A percentile compares a stretch with the other conserved stretches of the same genome.
Conservation (phyloP, 768 basidiomycete species). For the Lactifluus piperatus region DNA sequence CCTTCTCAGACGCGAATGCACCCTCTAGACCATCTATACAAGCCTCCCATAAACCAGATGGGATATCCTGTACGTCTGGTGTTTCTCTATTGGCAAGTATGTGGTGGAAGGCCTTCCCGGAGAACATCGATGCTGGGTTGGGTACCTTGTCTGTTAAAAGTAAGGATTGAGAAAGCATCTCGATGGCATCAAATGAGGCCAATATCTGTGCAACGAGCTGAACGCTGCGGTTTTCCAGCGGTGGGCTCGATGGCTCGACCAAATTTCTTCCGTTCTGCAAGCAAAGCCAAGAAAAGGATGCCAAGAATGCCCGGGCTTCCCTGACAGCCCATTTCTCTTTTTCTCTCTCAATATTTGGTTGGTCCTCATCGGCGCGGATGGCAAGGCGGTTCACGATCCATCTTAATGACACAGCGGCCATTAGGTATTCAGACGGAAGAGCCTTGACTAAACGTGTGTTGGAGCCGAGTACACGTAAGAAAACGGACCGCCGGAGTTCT, state of each 20-base stretch:
- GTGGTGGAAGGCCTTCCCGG: constrained; percentile 52
- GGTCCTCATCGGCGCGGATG: constrained; percentile 40
- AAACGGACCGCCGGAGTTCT: constrained; percentile 43
- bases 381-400: constrained; percentile 51
- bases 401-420: constrained; percentile 49
- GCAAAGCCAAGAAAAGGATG: constrained; percentile 32
- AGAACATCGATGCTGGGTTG: constrained; percentile 41
- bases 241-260: constrained; percentile 25
- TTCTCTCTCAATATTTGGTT: constrained; percentile 46
- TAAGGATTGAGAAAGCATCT: constrained; percentile 52
- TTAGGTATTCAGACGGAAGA: constrained; percentile 39
- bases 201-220: constrained; percentile 61
- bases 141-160: constrained; percentile 44
- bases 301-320: constrained; percentile 54
- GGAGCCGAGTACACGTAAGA: constrained; percentile 50
- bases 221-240: constrained; percentile 49
- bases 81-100: constrained; percentile 32
- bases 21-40: constrained; percentile 11
- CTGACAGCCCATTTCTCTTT: constrained; percentile 59
- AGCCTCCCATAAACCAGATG: constrained; percentile 21
- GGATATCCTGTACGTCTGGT: constrained; percentile 5
- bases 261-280: background rate
- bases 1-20: constrained; percentile 5
- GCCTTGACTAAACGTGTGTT: constrained; percentile 39
- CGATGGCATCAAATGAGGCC: constrained; percentile 49